Evolutionary conservation across 1,284 basidiomycete genomes (phyloP).

Genomic region (Pseudozyma sp.): DNA sequence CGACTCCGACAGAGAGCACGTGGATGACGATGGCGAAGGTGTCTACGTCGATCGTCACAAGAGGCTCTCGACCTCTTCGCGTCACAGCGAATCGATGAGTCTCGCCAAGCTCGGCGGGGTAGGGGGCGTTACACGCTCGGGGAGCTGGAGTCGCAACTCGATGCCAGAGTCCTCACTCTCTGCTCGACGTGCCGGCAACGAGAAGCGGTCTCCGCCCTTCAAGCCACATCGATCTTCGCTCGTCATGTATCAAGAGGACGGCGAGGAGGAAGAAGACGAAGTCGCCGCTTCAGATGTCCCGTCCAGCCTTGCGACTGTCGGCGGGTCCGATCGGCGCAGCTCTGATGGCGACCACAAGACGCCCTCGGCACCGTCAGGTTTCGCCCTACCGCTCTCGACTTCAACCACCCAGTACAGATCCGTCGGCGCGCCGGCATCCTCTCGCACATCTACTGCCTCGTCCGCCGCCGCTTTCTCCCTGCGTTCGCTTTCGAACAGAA

Average conservation of each 20-base stretch:
- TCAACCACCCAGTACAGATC: constrained; percentile 12
- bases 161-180: constrained; percentile 25
- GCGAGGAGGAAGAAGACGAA: constrained; percentile 26
- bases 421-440: constrained; percentile 29
- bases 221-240: constrained; percentile 32
- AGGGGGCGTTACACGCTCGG: constrained; percentile 59
- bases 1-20: constrained; percentile 23
- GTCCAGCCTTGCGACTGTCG: background rate
- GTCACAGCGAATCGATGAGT: constrained; percentile 46
- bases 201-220: constrained; percentile 19
- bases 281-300: constrained; percentile 5
- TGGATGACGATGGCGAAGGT: constrained; percentile 20
- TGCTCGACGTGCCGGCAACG: constrained; percentile 14
- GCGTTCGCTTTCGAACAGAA: constrained; percentile 55
- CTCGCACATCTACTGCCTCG: constrained; percentile 48
- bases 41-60: constrained; percentile 14
- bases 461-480: constrained; percentile 56
- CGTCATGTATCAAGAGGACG: constrained; percentile 20
- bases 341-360: constrained; percentile 18
- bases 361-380: background rate
- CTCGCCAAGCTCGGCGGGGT: constrained; percentile 59
- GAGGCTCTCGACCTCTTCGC: constrained; percentile 20
- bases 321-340: constrained; percentile 10
- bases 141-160: constrained; percentile 55
- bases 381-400: constrained; percentile 6